Evolutionary conservation across 768 basidiomycete genomes (phyloP).

Genomic region (Lactarius hatsudake): DNA sequence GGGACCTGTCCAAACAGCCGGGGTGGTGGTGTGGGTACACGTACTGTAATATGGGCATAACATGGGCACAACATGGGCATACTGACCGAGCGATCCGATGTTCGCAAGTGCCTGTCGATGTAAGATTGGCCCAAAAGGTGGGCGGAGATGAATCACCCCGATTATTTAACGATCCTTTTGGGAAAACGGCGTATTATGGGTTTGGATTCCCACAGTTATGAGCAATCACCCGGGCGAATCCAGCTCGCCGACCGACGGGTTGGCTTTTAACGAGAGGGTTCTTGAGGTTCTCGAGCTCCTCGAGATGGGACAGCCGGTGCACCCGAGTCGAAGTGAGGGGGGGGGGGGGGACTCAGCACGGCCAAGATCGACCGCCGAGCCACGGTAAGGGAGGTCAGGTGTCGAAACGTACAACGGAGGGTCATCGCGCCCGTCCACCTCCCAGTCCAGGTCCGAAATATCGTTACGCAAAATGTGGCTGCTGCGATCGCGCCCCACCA

Average conservation of each 20-base stretch:
- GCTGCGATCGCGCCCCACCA: background rate
- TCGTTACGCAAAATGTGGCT: background rate
- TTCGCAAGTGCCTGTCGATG: constrained; percentile 4
- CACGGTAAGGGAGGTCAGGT: background rate
- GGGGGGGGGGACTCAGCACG: background rate
- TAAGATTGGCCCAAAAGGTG: background rate
- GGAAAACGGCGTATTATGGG: background rate
- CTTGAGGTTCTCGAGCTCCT: background rate
- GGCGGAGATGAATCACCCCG: background rate
- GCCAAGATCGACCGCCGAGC: background rate
- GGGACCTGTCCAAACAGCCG: background rate
- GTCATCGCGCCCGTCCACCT: background rate
- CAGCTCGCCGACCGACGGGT: background rate
- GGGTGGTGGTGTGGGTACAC: background rate
- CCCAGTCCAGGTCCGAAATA: background rate
- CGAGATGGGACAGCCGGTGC: background rate
- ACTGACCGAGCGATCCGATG: background rate
- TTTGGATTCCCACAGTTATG: background rate
- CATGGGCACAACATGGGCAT: background rate
- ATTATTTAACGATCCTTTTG: background rate
- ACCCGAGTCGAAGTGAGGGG: background rate
- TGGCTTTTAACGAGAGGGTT: background rate
- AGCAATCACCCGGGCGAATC: background rate
- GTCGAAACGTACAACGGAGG: background rate
- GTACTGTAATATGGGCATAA: background rate